Evolutionary conservation across 805 yeast species (phyloP).

Genomic region (Metschnikowia bowlesiae): DNA sequence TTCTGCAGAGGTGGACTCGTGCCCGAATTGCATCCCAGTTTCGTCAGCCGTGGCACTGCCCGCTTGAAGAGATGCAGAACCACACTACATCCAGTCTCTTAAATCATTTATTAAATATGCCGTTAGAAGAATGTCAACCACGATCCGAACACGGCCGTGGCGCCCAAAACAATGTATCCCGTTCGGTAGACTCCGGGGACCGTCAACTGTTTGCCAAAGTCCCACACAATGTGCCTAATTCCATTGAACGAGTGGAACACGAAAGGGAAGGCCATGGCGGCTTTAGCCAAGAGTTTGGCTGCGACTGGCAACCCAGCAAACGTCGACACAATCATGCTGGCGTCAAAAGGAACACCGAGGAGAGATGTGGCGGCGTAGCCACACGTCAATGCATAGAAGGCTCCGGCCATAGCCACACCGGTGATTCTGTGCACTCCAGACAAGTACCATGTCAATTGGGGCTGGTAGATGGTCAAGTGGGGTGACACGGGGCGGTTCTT

Average conservation of each 20-base stretch:
- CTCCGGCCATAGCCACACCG: constrained; percentile 77
- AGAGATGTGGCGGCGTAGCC: constrained; percentile 68
- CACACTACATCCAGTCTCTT: too few species aligned
- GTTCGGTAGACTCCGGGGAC: constrained; percentile 88
- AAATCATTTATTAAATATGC: neutral
- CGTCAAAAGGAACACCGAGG: constrained; percentile 51
- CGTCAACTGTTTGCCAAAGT: constrained; percentile 73
- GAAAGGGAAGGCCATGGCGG: constrained; percentile 73
- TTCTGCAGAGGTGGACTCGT: too few species aligned
- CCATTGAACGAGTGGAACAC: constrained; percentile 86
- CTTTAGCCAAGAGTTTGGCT: constrained; percentile 61
- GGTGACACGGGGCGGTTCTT: constrained; percentile 87
- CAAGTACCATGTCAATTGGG: constrained; percentile 80
- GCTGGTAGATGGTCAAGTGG: constrained; percentile 83
- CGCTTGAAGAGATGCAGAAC: too few species aligned
- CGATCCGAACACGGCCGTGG: constrained; percentile 55
- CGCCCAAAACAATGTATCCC: constrained; percentile 78
- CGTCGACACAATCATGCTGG: constrained; percentile 48
- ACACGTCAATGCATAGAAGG: constrained; percentile 72
- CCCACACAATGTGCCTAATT: constrained; percentile 93
- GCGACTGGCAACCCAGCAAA: constrained; percentile 62
- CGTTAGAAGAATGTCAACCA: constrained; percentile 45
- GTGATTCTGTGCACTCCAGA: constrained; percentile 84
- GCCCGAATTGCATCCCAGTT: too few species aligned
- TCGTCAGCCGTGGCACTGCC: too few species aligned